Conservation (phyloP, 164 flowering plant species). For the Umbilicus rupestris region DNA sequence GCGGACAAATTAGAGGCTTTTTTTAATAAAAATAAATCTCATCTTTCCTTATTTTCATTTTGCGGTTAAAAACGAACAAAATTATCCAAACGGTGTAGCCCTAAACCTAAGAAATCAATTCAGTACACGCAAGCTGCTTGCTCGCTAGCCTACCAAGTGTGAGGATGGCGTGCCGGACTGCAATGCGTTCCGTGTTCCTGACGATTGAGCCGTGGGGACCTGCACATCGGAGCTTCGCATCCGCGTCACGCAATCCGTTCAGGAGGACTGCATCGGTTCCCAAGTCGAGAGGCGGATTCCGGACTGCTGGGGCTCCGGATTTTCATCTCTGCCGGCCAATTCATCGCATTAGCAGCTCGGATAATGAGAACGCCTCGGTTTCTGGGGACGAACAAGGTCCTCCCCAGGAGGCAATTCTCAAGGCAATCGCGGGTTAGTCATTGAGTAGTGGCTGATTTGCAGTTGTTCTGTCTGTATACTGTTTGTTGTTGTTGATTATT, state of each 20-base stretch:
- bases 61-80: background rate
- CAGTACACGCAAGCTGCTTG: too few relatives aligned
- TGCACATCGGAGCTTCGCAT: constrained; percentile 14
- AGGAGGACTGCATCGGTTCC: constrained; percentile 1
- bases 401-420: constrained; percentile 89
- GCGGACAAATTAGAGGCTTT: too few relatives aligned
- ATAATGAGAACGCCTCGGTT: constrained; percentile 17
- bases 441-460: background rate
- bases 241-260: constrained; percentile 15
- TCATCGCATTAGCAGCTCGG: constrained; percentile 26
- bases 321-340: constrained; percentile 10
- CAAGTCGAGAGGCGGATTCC: background rate
- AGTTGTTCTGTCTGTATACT: background rate
- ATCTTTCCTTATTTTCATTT: background rate
- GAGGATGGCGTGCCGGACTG: constrained; percentile 35
- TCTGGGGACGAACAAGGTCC: constrained; percentile 51
- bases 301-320: constrained; percentile 13
- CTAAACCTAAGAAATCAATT: background rate
- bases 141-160: too few relatives aligned
- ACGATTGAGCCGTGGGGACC: constrained; percentile 37
- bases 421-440: constrained; percentile 71
- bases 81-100: background rate
- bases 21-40: too few relatives aligned
- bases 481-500: background rate
- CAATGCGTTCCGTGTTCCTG: constrained; percentile 30